phyloP scores from a whole-genome alignment of 176 grass and related monocot genomes.

The Ananas comosus region DNA sequence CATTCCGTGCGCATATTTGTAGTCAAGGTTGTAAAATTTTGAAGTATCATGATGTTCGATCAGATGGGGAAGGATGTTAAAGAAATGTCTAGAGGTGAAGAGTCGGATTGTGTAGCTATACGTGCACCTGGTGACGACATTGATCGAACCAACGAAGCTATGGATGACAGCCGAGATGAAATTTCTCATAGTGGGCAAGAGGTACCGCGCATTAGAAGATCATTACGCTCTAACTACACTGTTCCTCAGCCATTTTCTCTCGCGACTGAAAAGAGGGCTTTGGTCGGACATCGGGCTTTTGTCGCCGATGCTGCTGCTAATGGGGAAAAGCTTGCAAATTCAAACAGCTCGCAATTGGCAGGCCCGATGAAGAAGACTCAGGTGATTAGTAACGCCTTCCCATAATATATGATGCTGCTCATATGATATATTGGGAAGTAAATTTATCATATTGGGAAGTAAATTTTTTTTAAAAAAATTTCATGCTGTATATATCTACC shows the following conservation, averaged over 20 bases:
- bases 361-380: slow-evolving; percentile 27
- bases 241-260: slow-evolving; percentile 50
- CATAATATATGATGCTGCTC: not conserved
- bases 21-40: no score
- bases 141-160: slow-evolving; percentile 22
- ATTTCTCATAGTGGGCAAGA: slow-evolving; percentile 45
- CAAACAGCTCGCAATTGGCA: slow-evolving; percentile 27
- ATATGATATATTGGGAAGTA: not conserved
- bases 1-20: no score
- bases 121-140: slow-evolving; percentile 33
- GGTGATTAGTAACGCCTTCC: not conserved
- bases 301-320: slow-evolving; percentile 30
- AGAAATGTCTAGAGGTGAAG: slow-evolving; percentile 51
- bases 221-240: slow-evolving; percentile 29
- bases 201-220: slow-evolving; percentile 20
- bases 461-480: no score
- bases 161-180: slow-evolving; percentile 40
- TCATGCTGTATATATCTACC: not conserved
- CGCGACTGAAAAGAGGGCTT: slow-evolving; percentile 49
- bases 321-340: slow-evolving; percentile 28
- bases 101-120: slow-evolving; percentile 44
- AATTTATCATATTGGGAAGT: not conserved
- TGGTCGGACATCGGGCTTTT: slow-evolving; percentile 34
- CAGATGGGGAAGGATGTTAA: slow-evolving; percentile 39
- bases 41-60: slow-evolving; percentile 20